Percentiles rank a stretch among this genome's conserved stretches.
Evolutionary conservation across 179 eudicot species (phyloP).

Genomic region (Heliamphora pulchella): DNA sequence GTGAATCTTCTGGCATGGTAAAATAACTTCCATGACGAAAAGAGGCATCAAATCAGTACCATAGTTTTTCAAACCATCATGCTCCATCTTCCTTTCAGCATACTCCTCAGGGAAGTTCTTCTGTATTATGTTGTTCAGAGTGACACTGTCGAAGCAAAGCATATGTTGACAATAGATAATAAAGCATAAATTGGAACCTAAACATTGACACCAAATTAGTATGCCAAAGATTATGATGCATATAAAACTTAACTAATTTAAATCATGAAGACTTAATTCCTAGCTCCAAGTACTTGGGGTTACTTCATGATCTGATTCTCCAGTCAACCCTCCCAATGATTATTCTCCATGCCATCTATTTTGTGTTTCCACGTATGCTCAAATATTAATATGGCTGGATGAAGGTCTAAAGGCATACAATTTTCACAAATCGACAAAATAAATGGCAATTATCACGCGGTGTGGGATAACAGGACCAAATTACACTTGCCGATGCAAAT

Average conservation of each 20-base stretch:
- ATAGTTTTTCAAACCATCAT: conserved; percentile 55
- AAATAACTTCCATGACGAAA: conserved; percentile 94
- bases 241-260: background rate
- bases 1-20: conserved; percentile 86
- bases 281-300: background rate
- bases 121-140: conserved; percentile 88
- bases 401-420: background rate
- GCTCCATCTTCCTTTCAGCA: conserved; percentile 88
- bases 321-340: conserved; percentile 5
- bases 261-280: conserved; percentile 8
- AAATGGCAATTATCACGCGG: background rate
- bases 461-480: background rate
- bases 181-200: background rate
- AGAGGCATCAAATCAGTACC: conserved; percentile 88
- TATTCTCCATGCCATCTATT: background rate
- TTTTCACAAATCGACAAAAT: no score
- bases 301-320: background rate
- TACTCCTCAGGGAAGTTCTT: conserved; percentile 87
- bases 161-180: conserved; percentile 12
- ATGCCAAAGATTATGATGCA: background rate
- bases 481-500: conserved; percentile 7
- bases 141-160: conserved; percentile 59
- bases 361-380: background rate
- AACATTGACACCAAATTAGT: background rate
- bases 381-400: background rate